phyloP scores from a whole-genome alignment of 2,329 filamentous ascomycete species.

The Rosellinia necatrix region DNA sequence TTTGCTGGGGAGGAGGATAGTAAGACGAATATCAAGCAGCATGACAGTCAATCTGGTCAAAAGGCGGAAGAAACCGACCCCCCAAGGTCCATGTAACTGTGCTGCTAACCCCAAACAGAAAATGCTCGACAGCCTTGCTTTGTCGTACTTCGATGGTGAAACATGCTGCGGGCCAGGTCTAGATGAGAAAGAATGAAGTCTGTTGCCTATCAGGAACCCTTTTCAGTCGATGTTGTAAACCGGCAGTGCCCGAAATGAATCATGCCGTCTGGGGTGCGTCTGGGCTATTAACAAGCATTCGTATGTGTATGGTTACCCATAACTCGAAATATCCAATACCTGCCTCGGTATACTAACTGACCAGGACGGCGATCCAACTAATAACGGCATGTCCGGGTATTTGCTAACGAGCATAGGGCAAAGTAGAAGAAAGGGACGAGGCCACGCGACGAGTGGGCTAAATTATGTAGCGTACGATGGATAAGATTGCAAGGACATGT shows the following conservation, averaged over 20 bases:
- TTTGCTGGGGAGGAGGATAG: not conserved
- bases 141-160: constrained; percentile 15
- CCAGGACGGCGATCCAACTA: not conserved
- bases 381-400: constrained; percentile 14
- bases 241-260: constrained; percentile 14
- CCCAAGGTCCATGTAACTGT: constrained; percentile 10
- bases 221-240: not conserved
- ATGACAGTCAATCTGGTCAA: not conserved
- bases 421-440: constrained; percentile 7
- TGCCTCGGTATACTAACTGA: too few species aligned
- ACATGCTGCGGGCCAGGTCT: constrained; percentile 16
- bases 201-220: not conserved
- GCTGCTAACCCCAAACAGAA: constrained; percentile 12
- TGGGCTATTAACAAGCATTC: not conserved
- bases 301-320: not conserved
- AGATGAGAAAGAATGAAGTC: constrained; percentile 2
- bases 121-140: constrained; percentile 17
- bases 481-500: constrained; percentile 23
- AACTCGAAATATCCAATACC: not conserved
- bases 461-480: constrained; percentile 13
- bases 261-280: not conserved
- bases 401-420: not conserved
- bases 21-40: not conserved
- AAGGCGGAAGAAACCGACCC: constrained; percentile 22
- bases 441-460: constrained; percentile 25